Evolutionary conservation across 2,329 filamentous ascomycete species (phyloP).

Genomic region (Sclerotinia nivalis): DNA sequence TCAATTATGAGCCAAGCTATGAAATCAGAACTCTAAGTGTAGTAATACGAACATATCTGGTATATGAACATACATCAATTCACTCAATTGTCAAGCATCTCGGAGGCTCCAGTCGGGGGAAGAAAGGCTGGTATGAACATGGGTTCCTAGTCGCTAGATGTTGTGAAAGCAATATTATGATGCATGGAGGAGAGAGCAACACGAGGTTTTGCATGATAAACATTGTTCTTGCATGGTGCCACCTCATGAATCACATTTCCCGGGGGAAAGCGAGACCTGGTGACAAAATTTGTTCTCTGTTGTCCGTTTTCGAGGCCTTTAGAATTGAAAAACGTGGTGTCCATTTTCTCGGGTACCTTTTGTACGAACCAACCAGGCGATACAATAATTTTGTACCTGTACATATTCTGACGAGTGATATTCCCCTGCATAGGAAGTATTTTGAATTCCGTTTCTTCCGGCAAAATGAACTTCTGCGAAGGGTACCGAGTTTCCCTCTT

Average conservation of each 20-base stretch:
- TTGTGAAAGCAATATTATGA: conserved; percentile 23
- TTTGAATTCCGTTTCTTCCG: not conserved
- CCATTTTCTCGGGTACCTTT: not conserved
- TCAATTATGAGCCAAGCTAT: not conserved
- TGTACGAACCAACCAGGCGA: not conserved
- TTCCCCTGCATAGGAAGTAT: conserved; percentile 12
- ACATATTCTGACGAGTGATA: not conserved
- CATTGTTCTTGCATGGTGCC: conserved; percentile 12
- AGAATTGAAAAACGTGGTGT: conserved; percentile 6
- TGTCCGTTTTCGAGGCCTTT: conserved; percentile 15
- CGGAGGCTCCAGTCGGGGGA: not conserved
- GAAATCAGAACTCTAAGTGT: not conserved
- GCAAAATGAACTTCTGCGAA: not conserved
- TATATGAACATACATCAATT: not conserved
- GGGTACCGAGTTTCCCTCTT: not conserved
- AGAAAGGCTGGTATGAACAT: conserved; percentile 18
- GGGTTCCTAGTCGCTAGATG: conserved; percentile 19
- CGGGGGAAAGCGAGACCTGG: conserved; percentile 20
- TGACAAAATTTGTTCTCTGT: conserved; percentile 16
- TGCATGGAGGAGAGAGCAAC: conserved; percentile 18
- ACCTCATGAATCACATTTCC: conserved; percentile 16
- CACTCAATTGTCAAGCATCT: not conserved
- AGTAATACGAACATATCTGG: conserved; percentile 1
- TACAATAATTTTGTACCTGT: not conserved
- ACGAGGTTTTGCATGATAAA: conserved; percentile 22